Conservation (phyloP, 495 filamentous ascomycete species). For the Xylaria sp. region DNA sequence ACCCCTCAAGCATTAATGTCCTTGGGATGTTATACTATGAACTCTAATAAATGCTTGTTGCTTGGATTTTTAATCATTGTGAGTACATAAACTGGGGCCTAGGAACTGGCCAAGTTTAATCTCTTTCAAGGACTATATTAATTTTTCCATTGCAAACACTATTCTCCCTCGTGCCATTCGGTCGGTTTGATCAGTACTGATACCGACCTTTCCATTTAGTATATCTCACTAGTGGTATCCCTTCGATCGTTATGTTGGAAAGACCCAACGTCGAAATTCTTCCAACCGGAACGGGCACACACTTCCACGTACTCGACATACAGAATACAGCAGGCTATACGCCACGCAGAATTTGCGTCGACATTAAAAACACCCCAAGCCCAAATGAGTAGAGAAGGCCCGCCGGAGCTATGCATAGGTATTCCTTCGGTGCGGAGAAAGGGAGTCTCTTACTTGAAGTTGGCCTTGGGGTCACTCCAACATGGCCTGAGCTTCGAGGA, state of each 20-base stretch:
- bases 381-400: not conserved
- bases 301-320: slow-evolving; percentile 32
- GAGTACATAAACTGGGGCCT: slow-evolving; percentile 3
- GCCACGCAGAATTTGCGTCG: slow-evolving; percentile 27
- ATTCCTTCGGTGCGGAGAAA: slow-evolving; percentile 41
- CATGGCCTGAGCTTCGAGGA: slow-evolving; percentile 56
- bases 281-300: slow-evolving; percentile 34
- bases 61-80: slow-evolving; percentile 38
- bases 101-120: not conserved
- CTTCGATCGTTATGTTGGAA: slow-evolving; percentile 34
- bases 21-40: slow-evolving; percentile 25
- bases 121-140: not conserved
- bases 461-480: slow-evolving; percentile 59
- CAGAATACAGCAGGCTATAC: slow-evolving; percentile 35
- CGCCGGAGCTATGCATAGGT: slow-evolving; percentile 41
- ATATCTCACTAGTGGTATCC: slow-evolving; percentile 29
- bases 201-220: slow-evolving; percentile 14
- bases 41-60: slow-evolving; percentile 35
- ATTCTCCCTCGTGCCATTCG: not conserved
- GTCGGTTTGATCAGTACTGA: not conserved
- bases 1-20: not conserved
- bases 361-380: not conserved
- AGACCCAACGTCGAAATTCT: slow-evolving; percentile 42
- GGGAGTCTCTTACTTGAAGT: slow-evolving; percentile 51
- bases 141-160: not conserved